Percentiles rank a stretch among this genome's conserved stretches.
phyloP scores from a whole-genome alignment of 768 basidiomycete genomes.

The Podaxis pistillaris region DNA sequence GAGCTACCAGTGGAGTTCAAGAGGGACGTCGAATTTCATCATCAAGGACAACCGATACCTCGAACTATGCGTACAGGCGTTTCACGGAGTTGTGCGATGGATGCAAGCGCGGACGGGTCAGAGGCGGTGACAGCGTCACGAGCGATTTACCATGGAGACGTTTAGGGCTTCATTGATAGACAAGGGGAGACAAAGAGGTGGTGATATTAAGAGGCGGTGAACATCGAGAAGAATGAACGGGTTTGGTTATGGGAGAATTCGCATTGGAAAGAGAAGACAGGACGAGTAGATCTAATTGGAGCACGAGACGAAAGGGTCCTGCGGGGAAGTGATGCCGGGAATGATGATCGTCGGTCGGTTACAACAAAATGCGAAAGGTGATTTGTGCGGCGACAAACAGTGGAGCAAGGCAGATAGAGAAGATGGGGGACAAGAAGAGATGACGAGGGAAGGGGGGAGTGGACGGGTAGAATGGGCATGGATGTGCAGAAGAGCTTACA shows the following conservation, averaged over 20 bases:
- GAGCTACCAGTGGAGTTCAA: background rate
- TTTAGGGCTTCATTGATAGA: background rate
- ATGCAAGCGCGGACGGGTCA: background rate
- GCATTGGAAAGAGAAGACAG: background rate
- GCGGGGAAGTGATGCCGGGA: background rate
- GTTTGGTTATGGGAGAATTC: background rate
- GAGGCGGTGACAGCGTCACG: background rate
- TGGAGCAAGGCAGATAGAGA: background rate
- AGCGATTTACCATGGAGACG: background rate
- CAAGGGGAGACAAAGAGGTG: too few species aligned
- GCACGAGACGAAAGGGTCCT: background rate
- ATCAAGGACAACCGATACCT: background rate
- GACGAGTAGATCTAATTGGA: background rate
- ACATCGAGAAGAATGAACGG: too few species aligned
- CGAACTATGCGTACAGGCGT: background rate
- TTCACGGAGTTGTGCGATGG: too few species aligned
- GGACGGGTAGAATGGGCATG: background rate
- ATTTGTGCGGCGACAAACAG: background rate
- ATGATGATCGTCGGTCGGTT: background rate
- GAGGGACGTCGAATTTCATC: background rate
- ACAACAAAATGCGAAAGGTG: background rate
- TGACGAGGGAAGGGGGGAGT: background rate
- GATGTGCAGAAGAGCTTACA: conserved; percentile 22
- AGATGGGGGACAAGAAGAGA: background rate
- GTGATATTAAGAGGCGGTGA: too few species aligned